Evolutionary conservation across 768 basidiomycete species (phyloP), one percentile per base, ranked within the genome.

Genomic region (Favolaschia claudopus): DNA sequence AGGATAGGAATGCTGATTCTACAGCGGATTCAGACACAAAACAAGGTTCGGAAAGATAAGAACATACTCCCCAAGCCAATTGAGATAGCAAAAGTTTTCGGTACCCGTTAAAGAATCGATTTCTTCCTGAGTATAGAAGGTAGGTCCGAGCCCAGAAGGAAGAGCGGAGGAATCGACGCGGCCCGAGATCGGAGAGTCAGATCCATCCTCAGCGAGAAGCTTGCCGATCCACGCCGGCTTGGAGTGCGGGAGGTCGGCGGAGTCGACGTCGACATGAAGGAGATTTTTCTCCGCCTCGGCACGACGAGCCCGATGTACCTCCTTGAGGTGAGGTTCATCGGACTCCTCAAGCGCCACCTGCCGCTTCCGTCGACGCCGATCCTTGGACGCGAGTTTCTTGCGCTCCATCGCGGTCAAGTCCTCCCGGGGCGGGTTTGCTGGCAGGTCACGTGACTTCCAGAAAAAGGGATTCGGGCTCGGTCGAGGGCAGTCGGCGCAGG

Each of bases 1-100:
- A 54, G 43, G 43, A 62, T 28, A 0, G 61, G 61, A 3, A 62
- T 52, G 2, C 55, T 46, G 14, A 53, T 28, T 1, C 60, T 62
- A 37, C 7, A 10, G 28, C 7, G 8, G 6, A 13, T 17, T 33
- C 10, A 45, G 29, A 7, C 14, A 2, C 20, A 22, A 24, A 29
- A 39, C 29, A 37, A 10, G 8, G 42, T 6, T 43, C 15, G 4
- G 2, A 22, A 31, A 5, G 24, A 15, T n/a, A 9, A 20, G 19
- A 7, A 46, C 38, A n/a, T 32, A 58, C 61, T 10, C 10, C 0
- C 61, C 61, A 1, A 44, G 36, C 61, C 61, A 62, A 8, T 13
- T 8, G 7, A 62, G 27, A 15, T 62, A 49, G 38, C 7, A 28
- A 22, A 61, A 51, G 15, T 40, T 49, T 6, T 31, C 15, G 1